A percentile compares a stretch with the other conserved stretches of the same genome.
Conservation (phyloP, 2,329 filamentous ascomycete species). For the Neodidymelliopsis sp. region DNA sequence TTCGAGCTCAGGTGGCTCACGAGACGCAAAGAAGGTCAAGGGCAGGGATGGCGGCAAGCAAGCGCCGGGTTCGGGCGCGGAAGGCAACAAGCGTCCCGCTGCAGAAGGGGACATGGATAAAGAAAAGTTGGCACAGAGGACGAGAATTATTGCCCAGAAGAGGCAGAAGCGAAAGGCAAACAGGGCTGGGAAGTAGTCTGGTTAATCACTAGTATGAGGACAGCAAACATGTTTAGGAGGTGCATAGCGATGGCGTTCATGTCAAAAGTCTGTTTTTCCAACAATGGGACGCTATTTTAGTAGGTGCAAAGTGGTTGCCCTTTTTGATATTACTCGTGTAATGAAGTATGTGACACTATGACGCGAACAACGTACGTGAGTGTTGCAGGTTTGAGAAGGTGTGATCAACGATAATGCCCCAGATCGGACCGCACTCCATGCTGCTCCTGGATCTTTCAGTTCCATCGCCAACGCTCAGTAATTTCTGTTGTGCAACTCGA, state of each 20-base stretch:
- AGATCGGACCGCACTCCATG: neutral
- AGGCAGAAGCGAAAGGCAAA: constrained; percentile 72
- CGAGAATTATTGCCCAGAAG: constrained; percentile 86
- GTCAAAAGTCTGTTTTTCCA: constrained; percentile 9
- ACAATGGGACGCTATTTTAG: no score
- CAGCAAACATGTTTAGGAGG: neutral
- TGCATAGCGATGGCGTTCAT: constrained; percentile 20
- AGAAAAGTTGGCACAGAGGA: constrained; percentile 66
- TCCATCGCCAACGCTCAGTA: neutral
- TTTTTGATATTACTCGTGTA: neutral
- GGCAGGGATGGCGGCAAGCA: constrained; percentile 22
- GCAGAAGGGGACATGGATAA: constrained; percentile 46
- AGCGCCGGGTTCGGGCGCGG: constrained; percentile 30
- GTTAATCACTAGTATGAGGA: neutral
- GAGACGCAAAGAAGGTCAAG: constrained; percentile 20
- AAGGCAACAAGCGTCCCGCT: constrained; percentile 16
- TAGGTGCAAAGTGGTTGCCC: neutral
- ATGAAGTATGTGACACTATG: neutral
- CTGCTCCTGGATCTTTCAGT: neutral
- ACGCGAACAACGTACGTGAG: constrained; percentile 4
- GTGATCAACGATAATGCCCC: neutral
- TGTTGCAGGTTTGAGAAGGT: constrained; percentile 8
- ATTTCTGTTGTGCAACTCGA: neutral
- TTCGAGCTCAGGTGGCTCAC: constrained; percentile 16
- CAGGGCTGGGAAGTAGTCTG: constrained; percentile 60